A percentile compares a stretch with the other conserved stretches of the same genome.
Conservation (phyloP, 1,284 basidiomycete genomes). For the Apiotrichum veenhuisii region DNA sequence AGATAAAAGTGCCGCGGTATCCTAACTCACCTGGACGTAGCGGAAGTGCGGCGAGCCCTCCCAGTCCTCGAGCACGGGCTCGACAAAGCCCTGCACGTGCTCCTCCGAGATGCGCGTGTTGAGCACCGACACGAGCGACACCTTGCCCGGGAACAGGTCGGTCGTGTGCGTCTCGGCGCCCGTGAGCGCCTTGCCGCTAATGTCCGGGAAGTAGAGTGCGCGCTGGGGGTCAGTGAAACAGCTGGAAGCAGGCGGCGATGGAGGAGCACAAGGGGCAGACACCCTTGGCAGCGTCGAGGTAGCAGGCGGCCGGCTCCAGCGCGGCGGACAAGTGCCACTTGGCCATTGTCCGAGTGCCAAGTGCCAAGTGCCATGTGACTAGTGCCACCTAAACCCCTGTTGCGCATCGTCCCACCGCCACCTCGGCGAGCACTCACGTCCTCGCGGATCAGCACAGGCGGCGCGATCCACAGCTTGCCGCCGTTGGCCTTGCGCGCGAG, state of each 20-base stretch:
- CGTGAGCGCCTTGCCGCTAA: conserved; percentile 67
- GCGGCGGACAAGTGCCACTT: too few relatives aligned
- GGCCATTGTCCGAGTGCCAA: too few relatives aligned
- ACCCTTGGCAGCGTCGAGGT: too few relatives aligned
- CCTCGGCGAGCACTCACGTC: conserved; percentile 67
- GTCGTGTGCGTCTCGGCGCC: conserved; percentile 69
- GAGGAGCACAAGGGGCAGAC: too few relatives aligned
- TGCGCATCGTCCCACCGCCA: background rate
- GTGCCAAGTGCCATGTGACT: too few relatives aligned
- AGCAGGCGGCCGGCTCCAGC: too few relatives aligned
- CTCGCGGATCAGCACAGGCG: conserved; percentile 78
- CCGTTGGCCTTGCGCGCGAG: conserved; percentile 64
- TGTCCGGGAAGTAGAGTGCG: conserved; percentile 85
- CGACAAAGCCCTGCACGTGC: conserved; percentile 71
- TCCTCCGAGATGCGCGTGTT: conserved; percentile 84
- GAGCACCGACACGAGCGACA: conserved; percentile 75
- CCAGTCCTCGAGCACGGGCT: conserved; percentile 62
- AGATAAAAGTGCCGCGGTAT: too few relatives aligned
- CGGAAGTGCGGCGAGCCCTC: conserved; percentile 66
- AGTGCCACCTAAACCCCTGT: too few relatives aligned
- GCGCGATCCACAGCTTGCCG: conserved; percentile 94
- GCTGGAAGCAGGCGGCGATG: too few relatives aligned
- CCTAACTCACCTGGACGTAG: conserved; percentile 62
- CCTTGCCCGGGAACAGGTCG: conserved; percentile 66
- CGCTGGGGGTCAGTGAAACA: conserved; percentile 55